These are phyloP conservation scores for Populus euphratica DNA, from an alignment of 345 rosid species.

Conservation along the genomic window DNA sequence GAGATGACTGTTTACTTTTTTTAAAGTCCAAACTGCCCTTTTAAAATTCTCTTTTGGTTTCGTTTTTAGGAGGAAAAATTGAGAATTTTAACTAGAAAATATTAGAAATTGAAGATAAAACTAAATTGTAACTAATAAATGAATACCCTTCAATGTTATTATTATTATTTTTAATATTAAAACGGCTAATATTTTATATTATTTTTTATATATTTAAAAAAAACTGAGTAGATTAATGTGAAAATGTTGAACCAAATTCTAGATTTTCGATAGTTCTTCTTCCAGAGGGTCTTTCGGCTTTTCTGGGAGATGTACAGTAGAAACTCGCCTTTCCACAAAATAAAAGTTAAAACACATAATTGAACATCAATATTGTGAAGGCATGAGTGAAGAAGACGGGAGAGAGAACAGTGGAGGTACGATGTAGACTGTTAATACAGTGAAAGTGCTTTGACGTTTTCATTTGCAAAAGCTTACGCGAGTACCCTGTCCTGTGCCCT, in stretches of 20 bases:
- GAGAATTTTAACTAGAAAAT: neutral
- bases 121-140: no score
- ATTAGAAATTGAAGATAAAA: no score
- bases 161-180: no score
- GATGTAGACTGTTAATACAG: neutral
- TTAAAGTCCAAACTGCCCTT: neutral
- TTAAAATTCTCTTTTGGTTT: neutral
- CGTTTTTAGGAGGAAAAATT: neutral
- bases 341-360: neutral
- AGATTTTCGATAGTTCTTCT: no score
- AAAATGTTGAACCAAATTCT: no score
- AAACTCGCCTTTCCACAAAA: neutral
- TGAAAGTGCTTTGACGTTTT: neutral
- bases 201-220: no score
- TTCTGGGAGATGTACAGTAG: no score
- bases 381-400: neutral
- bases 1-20: neutral
- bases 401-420: neutral
- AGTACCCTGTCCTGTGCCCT: neutral
- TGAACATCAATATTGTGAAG: neutral
- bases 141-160: no score
- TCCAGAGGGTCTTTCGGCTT: no score
- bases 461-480: neutral
- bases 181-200: no score
- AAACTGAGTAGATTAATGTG: no score